phyloP scores from a whole-genome alignment of 2,329 filamentous ascomycete species.

The Fusarium palustre region DNA sequence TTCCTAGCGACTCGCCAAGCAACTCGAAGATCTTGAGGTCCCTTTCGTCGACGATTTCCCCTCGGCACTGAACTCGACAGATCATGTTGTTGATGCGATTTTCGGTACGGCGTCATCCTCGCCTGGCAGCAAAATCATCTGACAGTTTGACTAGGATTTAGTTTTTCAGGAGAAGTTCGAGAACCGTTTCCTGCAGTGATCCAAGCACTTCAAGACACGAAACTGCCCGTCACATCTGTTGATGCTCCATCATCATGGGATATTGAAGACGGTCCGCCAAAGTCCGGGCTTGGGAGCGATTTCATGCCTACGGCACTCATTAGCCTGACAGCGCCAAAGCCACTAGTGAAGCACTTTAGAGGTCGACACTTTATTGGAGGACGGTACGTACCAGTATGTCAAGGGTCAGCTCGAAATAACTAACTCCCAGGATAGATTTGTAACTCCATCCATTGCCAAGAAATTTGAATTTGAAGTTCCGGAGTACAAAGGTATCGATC shows the following conservation, averaged over 20 bases:
- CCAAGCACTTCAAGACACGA: conserved; percentile 76
- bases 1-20: conserved; percentile 79
- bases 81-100: conserved; percentile 91
- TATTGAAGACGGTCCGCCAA: conserved; percentile 86
- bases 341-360: conserved; percentile 82
- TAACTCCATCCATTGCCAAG: conserved; percentile 79
- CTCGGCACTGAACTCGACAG: conserved; percentile 71
- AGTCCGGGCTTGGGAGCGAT: conserved; percentile 78
- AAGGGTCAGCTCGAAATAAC: conserved; percentile 5
- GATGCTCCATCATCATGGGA: conserved; percentile 97
- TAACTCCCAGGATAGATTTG: conserved; percentile 68
- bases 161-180: conserved; percentile 90
- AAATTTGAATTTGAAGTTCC: conserved; percentile 91
- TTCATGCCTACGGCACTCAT: conserved; percentile 87
- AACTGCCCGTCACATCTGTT: conserved; percentile 84
- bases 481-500: conserved; percentile 85
- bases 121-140: conserved; percentile 10
- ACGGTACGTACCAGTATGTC: conserved; percentile 62
- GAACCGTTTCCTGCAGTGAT: conserved; percentile 91
- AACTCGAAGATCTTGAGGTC: conserved; percentile 84
- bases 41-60: conserved; percentile 87
- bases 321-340: conserved; percentile 93
- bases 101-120: conserved; percentile 72
- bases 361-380: conserved; percentile 95
- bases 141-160: conserved; percentile 73